Evolutionary conservation across 495 filamentous ascomycete species (phyloP), one percentile per base, ranked within the genome.

Genomic region (Aspergillus sclerotiicarbonarius): DNA sequence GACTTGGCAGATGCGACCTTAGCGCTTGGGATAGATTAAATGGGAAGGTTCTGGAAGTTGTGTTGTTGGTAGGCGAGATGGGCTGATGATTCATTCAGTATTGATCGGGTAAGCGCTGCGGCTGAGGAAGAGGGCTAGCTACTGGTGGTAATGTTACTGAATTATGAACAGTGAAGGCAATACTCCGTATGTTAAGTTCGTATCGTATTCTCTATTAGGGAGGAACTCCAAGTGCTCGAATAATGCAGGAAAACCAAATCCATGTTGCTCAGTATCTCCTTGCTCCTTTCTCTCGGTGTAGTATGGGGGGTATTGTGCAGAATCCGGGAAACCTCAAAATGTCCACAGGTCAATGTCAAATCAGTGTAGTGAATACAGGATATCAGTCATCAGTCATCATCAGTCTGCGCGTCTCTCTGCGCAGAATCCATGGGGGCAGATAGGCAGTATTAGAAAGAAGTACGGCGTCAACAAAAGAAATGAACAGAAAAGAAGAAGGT

Each of bases 351-450:
- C 16, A 54, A 29, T 39, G 8, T 21, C 10, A 54, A 54, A 54
- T 6, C 7, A 43, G 25, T 3, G 12, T 44, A 54, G 18, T 32
- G n/a, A 48, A 44, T 47, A 47, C 54, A 56, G 43, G 54, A 56
- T 49, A 56, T 56, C 54, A 33, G n/a, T 49, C 41, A 45, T 56
- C 43, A 33, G 8, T 56, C 37, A 16, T 41, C 25, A 41, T 35
- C 50, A 10, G 16, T 16, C 47, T 25, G 15, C 15, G 8, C 21
- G 29, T 21, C 25, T 49, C 46, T 15, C n/a, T 19, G 19, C 29
- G 33, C 33, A 35, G 7, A 51, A 35, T 15, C 10, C 37, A 16
- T 35, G 13, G 49, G 13, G 49, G 12, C n/a, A 35, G 29, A 16
- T 12, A 16, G 32, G 12, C 5, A 35, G 16, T 0, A 51, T 32